Evolutionary conservation across 805 yeast species (phyloP), one percentile per base, ranked within the genome.

Genomic region (Candida peoriensis): DNA sequence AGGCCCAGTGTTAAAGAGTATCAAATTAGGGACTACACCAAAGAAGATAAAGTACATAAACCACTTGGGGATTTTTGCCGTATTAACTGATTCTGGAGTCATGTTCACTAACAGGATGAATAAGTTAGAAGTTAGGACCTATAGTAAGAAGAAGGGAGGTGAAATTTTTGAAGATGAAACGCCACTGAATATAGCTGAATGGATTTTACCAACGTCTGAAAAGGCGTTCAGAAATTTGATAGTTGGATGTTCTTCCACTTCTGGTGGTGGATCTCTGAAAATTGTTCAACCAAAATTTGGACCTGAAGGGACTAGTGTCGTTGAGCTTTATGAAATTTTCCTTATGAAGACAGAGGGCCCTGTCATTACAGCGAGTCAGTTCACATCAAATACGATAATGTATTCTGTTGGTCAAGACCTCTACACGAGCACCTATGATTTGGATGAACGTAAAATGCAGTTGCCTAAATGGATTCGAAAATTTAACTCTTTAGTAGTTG

Each of bases 171-270:
- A 38, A 0, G 43, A 47, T 6, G 64, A 59, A 28, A 48, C 33
- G 4, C 63, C 66, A 1, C 24, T 52, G 8, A 45, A 56, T 7
- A 19, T 65, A 4, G 42, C 55, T n/a, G 57, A 55, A 31, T 65
- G 69, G 70, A 44, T 48, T 12, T 46, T 63, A 3, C 50, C 52
- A 1, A 39, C 41, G 2, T 20, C 36, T 0, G 44, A 31, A 8
- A 47, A 42, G 37, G 35, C 47, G 12, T 48, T 42, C 20, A 47
- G 53, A 33, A 45, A 56, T 28, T 21, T 64, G 8, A 39, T 64
- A 8, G 36, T 66, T 16, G 69, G 70, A 1, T 63, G 67, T 37
- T 32, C 33, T 9, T 34, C 44, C 2, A 36, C 35, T 3, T 13
- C 14, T 34, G 52, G 52, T 8, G 52, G 52, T 8, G 57, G 57